phyloP scores from a whole-genome alignment of 2,329 filamentous ascomycete species.

The Alternaria triticimaculans region DNA sequence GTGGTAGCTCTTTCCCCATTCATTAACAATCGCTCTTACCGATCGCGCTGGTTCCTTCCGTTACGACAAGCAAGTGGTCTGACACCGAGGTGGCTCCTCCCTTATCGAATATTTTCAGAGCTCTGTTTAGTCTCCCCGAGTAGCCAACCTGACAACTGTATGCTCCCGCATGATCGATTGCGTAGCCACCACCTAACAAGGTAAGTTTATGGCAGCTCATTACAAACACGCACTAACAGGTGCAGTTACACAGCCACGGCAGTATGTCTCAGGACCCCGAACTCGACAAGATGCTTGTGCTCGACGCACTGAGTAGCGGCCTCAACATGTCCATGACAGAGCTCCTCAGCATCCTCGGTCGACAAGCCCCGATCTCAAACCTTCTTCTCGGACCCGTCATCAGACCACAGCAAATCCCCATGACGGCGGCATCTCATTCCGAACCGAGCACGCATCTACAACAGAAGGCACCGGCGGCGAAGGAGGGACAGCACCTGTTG shows the following conservation, averaged over 20 bases:
- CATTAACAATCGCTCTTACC: too few species aligned
- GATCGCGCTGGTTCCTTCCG: background rate
- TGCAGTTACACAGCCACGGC: background rate
- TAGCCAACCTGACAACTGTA: background rate
- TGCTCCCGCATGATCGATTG: background rate
- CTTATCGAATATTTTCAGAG: background rate
- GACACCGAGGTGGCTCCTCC: background rate
- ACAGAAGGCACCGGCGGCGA: background rate
- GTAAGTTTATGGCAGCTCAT: background rate
- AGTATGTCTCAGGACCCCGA: constrained; percentile 1
- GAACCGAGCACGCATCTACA: background rate
- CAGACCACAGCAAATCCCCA: background rate
- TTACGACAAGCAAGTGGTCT: background rate
- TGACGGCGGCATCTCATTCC: background rate
- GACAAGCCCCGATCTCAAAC: constrained; percentile 6
- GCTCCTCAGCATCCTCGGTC: constrained; percentile 1
- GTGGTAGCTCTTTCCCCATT: background rate
- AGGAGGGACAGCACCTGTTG: background rate
- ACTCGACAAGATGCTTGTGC: background rate
- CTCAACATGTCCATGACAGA: constrained; percentile 8
- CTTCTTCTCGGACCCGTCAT: constrained; percentile 1
- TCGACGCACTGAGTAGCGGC: constrained; percentile 2
- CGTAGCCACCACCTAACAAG: background rate
- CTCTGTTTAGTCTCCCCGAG: background rate
- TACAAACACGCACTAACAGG: background rate